Percentiles rank a stretch among this genome's conserved stretches.
These are phyloP conservation scores for Saxophila tyrrhenica DNA, from an alignment of 495 filamentous ascomycete genomes.

Conservation along the genomic window DNA sequence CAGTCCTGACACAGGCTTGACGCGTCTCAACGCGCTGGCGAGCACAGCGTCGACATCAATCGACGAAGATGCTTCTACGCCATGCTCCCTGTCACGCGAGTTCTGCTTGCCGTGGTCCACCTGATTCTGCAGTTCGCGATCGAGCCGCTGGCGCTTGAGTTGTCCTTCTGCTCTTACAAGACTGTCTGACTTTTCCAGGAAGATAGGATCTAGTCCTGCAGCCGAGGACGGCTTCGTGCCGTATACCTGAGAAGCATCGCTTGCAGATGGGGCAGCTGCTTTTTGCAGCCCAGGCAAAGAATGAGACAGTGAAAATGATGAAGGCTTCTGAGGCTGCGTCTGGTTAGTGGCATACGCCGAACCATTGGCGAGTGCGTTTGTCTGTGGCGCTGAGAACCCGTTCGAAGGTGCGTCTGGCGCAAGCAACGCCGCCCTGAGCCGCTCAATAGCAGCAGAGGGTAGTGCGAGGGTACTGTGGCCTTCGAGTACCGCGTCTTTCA, in stretches of 20 bases:
- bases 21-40: constrained; percentile 57
- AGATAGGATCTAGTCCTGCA: constrained; percentile 59
- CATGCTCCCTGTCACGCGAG: constrained; percentile 42
- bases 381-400: neutral
- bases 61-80: constrained; percentile 49
- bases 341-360: constrained; percentile 13
- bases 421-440: constrained; percentile 21
- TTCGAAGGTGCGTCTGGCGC: neutral
- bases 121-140: constrained; percentile 64
- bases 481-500: constrained; percentile 65
- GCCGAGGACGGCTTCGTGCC: constrained; percentile 15
- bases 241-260: constrained; percentile 6
- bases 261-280: neutral
- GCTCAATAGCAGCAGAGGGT: constrained; percentile 47
- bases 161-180: constrained; percentile 72
- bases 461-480: constrained; percentile 67
- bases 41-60: constrained; percentile 69
- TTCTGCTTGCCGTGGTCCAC: constrained; percentile 51
- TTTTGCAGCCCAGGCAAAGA: constrained; percentile 2
- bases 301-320: neutral
- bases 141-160: constrained; percentile 67
- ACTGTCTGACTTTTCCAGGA: constrained; percentile 75
- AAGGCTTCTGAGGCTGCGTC: neutral
- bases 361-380: constrained; percentile 1
- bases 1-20: constrained; percentile 51